phyloP scores from a whole-genome alignment of 2,329 filamentous ascomycete genomes.

The Colletotrichum sp. region DNA sequence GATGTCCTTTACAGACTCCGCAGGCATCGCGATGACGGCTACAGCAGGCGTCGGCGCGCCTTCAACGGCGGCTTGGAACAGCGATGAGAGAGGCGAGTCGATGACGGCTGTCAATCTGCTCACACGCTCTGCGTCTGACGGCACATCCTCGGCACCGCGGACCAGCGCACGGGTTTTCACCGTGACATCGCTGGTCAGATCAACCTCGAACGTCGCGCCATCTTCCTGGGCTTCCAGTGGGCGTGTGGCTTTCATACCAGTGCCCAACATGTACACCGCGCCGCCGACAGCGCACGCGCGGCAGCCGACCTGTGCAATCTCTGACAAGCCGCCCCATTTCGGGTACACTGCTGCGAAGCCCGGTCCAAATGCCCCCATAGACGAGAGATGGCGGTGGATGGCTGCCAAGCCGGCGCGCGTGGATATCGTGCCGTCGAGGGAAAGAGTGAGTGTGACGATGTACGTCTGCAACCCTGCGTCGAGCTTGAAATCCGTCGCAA shows the following conservation, averaged over 20 bases:
- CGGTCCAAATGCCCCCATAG: slow-evolving; percentile 85
- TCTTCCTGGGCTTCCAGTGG: slow-evolving; percentile 27
- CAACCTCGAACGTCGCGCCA: slow-evolving; percentile 42
- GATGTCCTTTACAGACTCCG: slow-evolving; percentile 45
- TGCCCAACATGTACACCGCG: slow-evolving; percentile 85
- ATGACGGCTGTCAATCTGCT: slow-evolving; percentile 73
- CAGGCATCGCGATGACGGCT: slow-evolving; percentile 71
- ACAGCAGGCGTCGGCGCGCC: slow-evolving; percentile 78
- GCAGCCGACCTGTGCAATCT: slow-evolving; percentile 90
- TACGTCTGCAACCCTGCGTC: slow-evolving; percentile 70
- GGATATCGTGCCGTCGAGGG: slow-evolving; percentile 66
- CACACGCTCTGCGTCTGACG: slow-evolving; percentile 37
- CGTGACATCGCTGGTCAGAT: slow-evolving; percentile 61
- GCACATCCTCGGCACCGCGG: slow-evolving; percentile 39
- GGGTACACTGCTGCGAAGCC: slow-evolving; percentile 90
- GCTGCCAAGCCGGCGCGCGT: slow-evolving; percentile 71
- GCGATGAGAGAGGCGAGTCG: slow-evolving; percentile 62
- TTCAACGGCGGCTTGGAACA: slow-evolving; percentile 77
- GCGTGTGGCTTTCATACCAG: slow-evolving; percentile 57
- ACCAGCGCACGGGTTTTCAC: slow-evolving; percentile 63
- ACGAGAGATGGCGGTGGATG: slow-evolving; percentile 81
- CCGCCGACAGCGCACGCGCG: slow-evolving; percentile 91
- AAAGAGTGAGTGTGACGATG: slow-evolving; percentile 73
- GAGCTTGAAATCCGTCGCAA: slow-evolving; percentile 67
- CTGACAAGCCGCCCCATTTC: slow-evolving; percentile 90